phyloP scores from a whole-genome alignment of 768 basidiomycete species.

The Russula virescens region DNA sequence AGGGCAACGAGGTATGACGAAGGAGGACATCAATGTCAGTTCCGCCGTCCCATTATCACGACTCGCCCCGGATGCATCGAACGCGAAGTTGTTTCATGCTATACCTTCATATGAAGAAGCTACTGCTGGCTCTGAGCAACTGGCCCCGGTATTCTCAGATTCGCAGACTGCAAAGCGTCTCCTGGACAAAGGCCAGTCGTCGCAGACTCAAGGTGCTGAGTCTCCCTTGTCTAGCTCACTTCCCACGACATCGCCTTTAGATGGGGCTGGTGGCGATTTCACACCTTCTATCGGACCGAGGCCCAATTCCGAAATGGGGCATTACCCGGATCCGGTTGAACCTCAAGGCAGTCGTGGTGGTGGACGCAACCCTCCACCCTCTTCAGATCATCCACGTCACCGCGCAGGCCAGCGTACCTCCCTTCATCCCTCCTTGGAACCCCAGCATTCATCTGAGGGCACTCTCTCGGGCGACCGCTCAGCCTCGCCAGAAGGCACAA shows the following conservation, averaged over 20 bases:
- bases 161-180: constrained; percentile 38
- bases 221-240: constrained; percentile 59
- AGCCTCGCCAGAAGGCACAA: constrained; percentile 38
- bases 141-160: constrained; percentile 32
- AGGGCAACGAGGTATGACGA: constrained; percentile 39
- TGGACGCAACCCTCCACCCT: constrained; percentile 39
- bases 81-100: constrained; percentile 55
- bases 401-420: constrained; percentile 52
- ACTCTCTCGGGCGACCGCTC: constrained; percentile 32
- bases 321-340: constrained; percentile 63
- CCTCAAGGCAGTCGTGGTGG: constrained; percentile 29
- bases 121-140: constrained; percentile 35
- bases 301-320: constrained; percentile 77
- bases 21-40: constrained; percentile 56
- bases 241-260: constrained; percentile 44
- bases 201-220: constrained; percentile 41
- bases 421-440: constrained; percentile 53
- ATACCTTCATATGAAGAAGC: constrained; percentile 30
- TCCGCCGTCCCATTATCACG: constrained; percentile 51
- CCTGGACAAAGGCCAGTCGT: constrained; percentile 44
- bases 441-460: constrained; percentile 45
- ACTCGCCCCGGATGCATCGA: constrained; percentile 47
- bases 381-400: constrained; percentile 54
- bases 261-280: constrained; percentile 27
- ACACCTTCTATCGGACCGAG: constrained; percentile 39